These are phyloP conservation scores for Ilex paraguariensis DNA, from an alignment of 305 asterid species.

Conservation along the genomic window DNA sequence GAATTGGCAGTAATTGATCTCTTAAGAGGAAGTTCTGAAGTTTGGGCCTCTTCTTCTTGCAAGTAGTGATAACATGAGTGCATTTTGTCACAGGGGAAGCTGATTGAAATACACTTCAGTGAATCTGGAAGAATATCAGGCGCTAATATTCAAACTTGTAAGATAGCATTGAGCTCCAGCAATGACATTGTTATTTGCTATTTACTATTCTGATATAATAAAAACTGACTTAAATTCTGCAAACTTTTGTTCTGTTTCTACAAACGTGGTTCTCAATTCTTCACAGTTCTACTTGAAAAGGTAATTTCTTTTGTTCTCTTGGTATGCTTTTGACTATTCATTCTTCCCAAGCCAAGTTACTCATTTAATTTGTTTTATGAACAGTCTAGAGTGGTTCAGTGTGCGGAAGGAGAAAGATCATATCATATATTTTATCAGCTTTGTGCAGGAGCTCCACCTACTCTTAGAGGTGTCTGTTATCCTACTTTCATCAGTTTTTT, in stretches of 20 bases:
- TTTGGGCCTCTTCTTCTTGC: constrained; percentile 16
- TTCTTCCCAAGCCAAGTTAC: constrained; percentile 16
- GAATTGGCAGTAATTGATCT: not conserved
- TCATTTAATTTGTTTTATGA: constrained; percentile 27
- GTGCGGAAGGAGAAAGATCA: constrained; percentile 91
- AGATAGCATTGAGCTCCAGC: constrained; percentile 30
- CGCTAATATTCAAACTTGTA: constrained; percentile 92
- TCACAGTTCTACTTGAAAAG: constrained; percentile 92
- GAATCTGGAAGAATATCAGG: constrained; percentile 98
- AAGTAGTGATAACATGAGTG: constrained; percentile 12
- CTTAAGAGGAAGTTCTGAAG: constrained; percentile 10
- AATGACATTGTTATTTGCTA: constrained; percentile 5
- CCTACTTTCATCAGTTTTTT: not conserved
- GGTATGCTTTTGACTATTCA: constrained; percentile 2
- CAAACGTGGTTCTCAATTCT: constrained; percentile 16
- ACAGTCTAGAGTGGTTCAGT: constrained; percentile 97
- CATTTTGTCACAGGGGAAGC: constrained; percentile 67
- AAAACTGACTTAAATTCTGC: constrained; percentile 8
- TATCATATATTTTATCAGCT: constrained; percentile 97
- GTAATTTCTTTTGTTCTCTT: constrained; percentile 34
- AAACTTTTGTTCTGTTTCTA: constrained; percentile 11
- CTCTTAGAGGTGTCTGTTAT: constrained; percentile 58
- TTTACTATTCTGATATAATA: constrained; percentile 5
- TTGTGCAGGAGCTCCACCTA: constrained; percentile 91
- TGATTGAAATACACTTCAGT: constrained; percentile 95